Percentiles rank a stretch among this genome's conserved stretches.
Evolutionary conservation across 169 alveolate species (phyloP).

Genomic region (Eimeria acervulina): DNA sequence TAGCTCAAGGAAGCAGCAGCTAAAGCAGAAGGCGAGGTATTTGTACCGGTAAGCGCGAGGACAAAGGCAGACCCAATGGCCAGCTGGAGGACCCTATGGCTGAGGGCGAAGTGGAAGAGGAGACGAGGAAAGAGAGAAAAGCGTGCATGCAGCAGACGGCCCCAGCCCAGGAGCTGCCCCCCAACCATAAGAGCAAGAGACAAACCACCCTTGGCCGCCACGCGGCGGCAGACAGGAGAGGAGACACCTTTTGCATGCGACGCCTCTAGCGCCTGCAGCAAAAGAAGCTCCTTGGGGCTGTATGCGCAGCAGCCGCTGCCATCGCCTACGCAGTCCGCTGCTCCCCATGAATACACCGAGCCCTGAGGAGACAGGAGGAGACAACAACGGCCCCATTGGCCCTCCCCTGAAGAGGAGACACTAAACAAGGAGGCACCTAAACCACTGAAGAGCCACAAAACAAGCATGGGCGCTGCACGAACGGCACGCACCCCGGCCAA

Average conservation of each 20-base stretch:
- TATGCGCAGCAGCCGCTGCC: slow-evolving; percentile 48
- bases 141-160: slow-evolving; percentile 8
- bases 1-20: no score
- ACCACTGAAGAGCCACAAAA: no score
- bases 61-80: slow-evolving; percentile 61
- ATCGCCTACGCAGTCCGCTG: slow-evolving; percentile 76
- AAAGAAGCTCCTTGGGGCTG: neutral
- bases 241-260: neutral
- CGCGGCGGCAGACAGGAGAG: slow-evolving; percentile 17
- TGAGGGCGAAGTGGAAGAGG: neutral
- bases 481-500: no score
- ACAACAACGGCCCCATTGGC: no score
- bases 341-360: slow-evolving; percentile 62
- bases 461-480: no score
- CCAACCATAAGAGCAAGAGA: slow-evolving; percentile 38
- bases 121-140: neutral
- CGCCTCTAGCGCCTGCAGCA: neutral
- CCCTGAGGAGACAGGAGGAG: slow-evolving; percentile 67
- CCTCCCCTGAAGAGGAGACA: no score
- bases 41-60: slow-evolving; percentile 52
- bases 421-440: no score
- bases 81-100: neutral
- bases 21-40: no score
- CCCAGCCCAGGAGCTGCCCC: slow-evolving; percentile 71
- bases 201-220: slow-evolving; percentile 39